Conservation (phyloP, 2,329 filamentous ascomycete genomes). For the Ophiostoma novo-ulmi region DNA sequence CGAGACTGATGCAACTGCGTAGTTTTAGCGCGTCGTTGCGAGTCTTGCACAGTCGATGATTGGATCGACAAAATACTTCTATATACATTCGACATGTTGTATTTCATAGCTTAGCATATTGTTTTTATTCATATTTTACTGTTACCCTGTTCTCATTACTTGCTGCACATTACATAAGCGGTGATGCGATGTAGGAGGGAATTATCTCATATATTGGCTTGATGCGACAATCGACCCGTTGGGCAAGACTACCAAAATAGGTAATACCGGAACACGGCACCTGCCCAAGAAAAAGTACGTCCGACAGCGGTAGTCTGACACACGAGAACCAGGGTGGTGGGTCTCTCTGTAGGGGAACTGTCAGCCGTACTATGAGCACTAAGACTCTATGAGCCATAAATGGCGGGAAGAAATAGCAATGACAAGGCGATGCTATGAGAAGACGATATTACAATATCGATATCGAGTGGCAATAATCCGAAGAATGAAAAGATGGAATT, state of each 20-base stretch:
- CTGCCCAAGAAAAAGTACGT: neutral
- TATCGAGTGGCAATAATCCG: neutral
- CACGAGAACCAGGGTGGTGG: neutral
- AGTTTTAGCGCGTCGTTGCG: neutral
- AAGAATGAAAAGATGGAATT: neutral
- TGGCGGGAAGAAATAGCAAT: neutral
- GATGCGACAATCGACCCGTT: neutral
- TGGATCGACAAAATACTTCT: neutral
- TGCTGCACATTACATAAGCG: neutral
- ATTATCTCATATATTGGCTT: neutral
- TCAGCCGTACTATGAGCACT: neutral
- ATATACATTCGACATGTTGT: neutral
- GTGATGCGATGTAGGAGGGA: neutral
- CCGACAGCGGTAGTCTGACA: constrained; percentile 3
- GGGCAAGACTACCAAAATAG: constrained; percentile 1
- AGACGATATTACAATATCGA: constrained; percentile 1
- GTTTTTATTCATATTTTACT: neutral
- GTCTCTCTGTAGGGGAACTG: neutral
- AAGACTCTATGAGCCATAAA: neutral
- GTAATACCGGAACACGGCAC: constrained; percentile 1
- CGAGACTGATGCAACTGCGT: neutral
- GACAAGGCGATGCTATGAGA: neutral
- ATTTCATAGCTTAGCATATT: neutral
- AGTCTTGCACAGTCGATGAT: neutral
- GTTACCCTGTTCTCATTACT: neutral